Conservation (phyloP, 2,329 filamentous ascomycete genomes). For the Clonostachys rhizophaga region DNA sequence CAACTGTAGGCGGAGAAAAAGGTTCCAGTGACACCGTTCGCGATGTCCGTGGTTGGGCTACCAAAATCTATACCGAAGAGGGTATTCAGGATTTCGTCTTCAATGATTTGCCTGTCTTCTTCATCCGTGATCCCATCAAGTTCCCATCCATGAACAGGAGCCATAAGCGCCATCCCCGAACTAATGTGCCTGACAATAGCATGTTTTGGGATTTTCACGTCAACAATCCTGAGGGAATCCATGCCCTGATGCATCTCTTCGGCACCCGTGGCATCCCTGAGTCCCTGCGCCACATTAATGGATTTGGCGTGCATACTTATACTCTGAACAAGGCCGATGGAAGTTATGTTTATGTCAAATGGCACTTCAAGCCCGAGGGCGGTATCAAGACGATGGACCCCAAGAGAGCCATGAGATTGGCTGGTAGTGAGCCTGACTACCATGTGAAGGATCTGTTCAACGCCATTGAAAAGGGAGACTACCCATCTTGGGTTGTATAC, state of each 20-base stretch:
- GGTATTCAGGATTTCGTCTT: slow-evolving; percentile 65
- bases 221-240: slow-evolving; percentile 51
- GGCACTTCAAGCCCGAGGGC: slow-evolving; percentile 69
- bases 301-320: slow-evolving; percentile 79
- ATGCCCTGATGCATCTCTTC: slow-evolving; percentile 65
- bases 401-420: slow-evolving; percentile 75
- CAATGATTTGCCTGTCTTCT: slow-evolving; percentile 75
- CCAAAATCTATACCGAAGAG: slow-evolving; percentile 64
- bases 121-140: slow-evolving; percentile 57
- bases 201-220: slow-evolving; percentile 69
- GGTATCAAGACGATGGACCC: slow-evolving; percentile 74
- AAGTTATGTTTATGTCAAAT: slow-evolving; percentile 71
- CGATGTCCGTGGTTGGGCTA: slow-evolving; percentile 76
- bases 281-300: slow-evolving; percentile 81
- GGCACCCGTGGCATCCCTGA: slow-evolving; percentile 69
- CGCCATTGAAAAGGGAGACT: slow-evolving; percentile 67
- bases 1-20: slow-evolving; percentile 69
- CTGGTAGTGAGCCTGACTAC: slow-evolving; percentile 74
- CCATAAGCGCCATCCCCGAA: slow-evolving; percentile 34
- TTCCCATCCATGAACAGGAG: slow-evolving; percentile 39
- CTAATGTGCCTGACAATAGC: slow-evolving; percentile 2
- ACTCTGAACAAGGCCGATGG: slow-evolving; percentile 64
- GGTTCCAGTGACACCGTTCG: slow-evolving; percentile 78
- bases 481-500: slow-evolving; percentile 76
- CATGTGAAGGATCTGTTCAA: slow-evolving; percentile 72